A percentile compares a stretch with the other conserved stretches of the same genome.
These are phyloP conservation scores for Athelia sp. DNA, from an alignment of 1,284 basidiomycete species.

Conservation along the genomic window DNA sequence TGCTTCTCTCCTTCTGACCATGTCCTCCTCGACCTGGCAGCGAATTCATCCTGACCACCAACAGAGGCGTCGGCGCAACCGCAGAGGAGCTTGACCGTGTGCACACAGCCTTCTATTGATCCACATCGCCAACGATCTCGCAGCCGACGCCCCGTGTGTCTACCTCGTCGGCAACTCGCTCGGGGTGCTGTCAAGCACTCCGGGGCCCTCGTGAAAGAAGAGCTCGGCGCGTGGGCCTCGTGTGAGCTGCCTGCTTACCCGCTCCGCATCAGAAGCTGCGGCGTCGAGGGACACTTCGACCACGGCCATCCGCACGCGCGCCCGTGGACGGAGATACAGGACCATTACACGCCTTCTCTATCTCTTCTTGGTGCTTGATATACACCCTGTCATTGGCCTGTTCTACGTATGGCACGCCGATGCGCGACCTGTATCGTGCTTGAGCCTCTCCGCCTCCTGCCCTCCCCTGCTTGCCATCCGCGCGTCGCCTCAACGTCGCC, in stretches of 20 bases:
- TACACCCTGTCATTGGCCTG: too few species aligned
- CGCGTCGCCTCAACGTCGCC: too few species aligned
- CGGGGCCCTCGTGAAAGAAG: slow-evolving; percentile 72
- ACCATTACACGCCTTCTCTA: slow-evolving; percentile 65
- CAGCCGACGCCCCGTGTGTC: slow-evolving; percentile 54
- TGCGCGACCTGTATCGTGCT: too few species aligned
- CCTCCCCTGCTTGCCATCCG: too few species aligned
- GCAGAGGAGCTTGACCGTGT: slow-evolving; percentile 46
- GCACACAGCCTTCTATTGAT: slow-evolving; percentile 26
- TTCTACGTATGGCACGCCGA: too few species aligned
- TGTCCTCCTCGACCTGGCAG: slow-evolving; percentile 16
- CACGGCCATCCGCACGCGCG: slow-evolving; percentile 79
- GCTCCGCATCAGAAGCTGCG: slow-evolving; percentile 43
- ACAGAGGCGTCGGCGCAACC: slow-evolving; percentile 47
- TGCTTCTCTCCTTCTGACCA: slow-evolving; percentile 36
- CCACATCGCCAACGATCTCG: slow-evolving; percentile 26
- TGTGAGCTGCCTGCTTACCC: not conserved
- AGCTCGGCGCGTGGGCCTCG: slow-evolving; percentile 82
- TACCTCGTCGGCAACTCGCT: slow-evolving; percentile 98
- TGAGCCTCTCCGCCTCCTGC: too few species aligned
- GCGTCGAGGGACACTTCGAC: slow-evolving; percentile 87
- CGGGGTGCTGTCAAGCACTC: slow-evolving; percentile 76
- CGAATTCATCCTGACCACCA: slow-evolving; percentile 62
- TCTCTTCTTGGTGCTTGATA: too few species aligned
- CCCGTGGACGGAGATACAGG: slow-evolving; percentile 82